Conservation (phyloP, 2,329 filamentous ascomycete genomes). For the Stachybotrys elegans region DNA sequence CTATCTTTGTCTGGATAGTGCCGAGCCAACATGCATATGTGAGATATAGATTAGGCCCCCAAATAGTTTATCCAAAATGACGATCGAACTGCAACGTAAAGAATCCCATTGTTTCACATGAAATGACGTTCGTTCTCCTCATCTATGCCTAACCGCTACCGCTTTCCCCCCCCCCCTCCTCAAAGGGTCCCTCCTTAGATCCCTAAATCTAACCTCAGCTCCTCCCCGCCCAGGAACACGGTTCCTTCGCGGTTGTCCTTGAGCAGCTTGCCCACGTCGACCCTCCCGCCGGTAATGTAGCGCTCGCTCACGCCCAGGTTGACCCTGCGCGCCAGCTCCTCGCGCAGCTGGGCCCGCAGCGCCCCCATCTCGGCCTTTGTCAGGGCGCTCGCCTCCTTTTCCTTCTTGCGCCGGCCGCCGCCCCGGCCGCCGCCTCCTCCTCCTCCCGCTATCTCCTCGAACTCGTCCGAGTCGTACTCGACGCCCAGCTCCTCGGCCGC, state of each 20-base stretch:
- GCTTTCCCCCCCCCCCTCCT: too few species aligned
- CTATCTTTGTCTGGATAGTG: too few species aligned
- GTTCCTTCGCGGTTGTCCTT: constrained; percentile 48
- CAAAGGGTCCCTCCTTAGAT: too few species aligned
- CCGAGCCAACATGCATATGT: too few species aligned
- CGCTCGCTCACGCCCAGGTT: constrained; percentile 84
- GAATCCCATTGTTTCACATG: neutral
- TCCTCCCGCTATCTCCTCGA: constrained; percentile 71
- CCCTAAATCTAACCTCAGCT: constrained; percentile 20
- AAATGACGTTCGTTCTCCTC: neutral
- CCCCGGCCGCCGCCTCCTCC: constrained; percentile 64
- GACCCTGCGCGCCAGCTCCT: constrained; percentile 65
- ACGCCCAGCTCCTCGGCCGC: constrained; percentile 91
- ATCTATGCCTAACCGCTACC: too few species aligned
- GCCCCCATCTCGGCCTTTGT: constrained; percentile 69
- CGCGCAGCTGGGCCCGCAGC: constrained; percentile 66
- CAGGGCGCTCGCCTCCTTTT: constrained; percentile 62
- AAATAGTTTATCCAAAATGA: too few species aligned
- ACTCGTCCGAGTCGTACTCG: constrained; percentile 86
- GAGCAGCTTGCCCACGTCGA: constrained; percentile 73
- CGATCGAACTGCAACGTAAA: too few species aligned
- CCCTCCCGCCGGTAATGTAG: constrained; percentile 77
- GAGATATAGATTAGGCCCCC: too few species aligned
- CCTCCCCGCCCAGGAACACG: constrained; percentile 37
- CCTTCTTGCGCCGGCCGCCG: constrained; percentile 67